A percentile compares a stretch with the other conserved stretches of the same genome.
phyloP scores from a whole-genome alignment of 2,329 filamentous ascomycete species.

The Trichoderma sp. region DNA sequence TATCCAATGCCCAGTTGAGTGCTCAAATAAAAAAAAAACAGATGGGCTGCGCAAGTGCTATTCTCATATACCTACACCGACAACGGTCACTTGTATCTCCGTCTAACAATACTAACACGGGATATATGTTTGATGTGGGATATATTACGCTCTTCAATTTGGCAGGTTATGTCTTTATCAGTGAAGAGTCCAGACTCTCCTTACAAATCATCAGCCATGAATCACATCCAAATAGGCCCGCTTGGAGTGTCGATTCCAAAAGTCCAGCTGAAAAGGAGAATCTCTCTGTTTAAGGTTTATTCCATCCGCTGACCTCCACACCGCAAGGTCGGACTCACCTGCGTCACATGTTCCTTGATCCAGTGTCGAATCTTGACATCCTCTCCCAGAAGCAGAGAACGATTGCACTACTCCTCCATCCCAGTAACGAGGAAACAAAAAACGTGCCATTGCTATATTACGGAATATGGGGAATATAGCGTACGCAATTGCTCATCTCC shows the following conservation, averaged over 20 bases:
- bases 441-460: conserved; percentile 61
- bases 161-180: conserved; percentile 70
- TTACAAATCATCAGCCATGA: conserved; percentile 85
- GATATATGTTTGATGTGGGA: conserved; percentile 57
- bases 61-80: conserved; percentile 77
- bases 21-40: conserved; percentile 35
- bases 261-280: conserved; percentile 72
- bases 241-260: conserved; percentile 55
- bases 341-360: conserved; percentile 79
- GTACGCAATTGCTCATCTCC: conserved; percentile 66
- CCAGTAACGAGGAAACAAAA: conserved; percentile 62
- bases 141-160: conserved; percentile 76
- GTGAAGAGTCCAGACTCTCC: conserved; percentile 74
- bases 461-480: conserved; percentile 76
- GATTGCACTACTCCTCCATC: conserved; percentile 65
- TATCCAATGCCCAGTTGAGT: neutral
- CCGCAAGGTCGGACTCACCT: conserved; percentile 75
- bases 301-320: conserved; percentile 72
- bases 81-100: conserved; percentile 57
- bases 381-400: conserved; percentile 74
- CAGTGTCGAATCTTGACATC: conserved; percentile 65
- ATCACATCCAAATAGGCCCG: conserved; percentile 78
- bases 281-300: conserved; percentile 81
- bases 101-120: conserved; percentile 53
- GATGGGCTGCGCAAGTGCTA: conserved; percentile 83